phyloP scores from a whole-genome alignment of 192 early-diverging fungal species.

The Coemansia javaensis region DNA sequence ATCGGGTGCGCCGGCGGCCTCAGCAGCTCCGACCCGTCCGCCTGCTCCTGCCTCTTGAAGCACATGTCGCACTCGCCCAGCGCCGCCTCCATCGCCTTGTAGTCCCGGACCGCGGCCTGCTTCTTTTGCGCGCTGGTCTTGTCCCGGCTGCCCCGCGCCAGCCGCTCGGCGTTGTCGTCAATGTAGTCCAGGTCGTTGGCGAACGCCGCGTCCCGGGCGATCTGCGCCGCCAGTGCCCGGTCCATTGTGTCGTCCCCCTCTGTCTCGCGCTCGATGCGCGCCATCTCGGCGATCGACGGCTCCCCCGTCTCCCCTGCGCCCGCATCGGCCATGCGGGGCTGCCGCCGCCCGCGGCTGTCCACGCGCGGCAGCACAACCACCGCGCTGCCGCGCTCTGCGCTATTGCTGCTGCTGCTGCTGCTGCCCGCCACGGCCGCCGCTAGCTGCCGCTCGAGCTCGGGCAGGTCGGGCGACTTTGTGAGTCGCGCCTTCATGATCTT shows the following conservation, averaged over 20 bases:
- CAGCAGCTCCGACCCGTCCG: conserved; percentile 39
- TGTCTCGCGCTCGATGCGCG: conserved; percentile 20
- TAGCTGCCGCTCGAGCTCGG: conserved; percentile 67
- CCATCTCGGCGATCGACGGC: conserved; percentile 18
- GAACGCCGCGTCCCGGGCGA: conserved; percentile 44
- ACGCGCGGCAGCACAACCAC: conserved; percentile 32
- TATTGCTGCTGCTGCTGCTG: neutral
- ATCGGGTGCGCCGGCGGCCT: conserved; percentile 63
- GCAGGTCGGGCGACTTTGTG: conserved; percentile 57
- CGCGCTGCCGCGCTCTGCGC: conserved; percentile 1
- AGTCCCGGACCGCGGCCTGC: conserved; percentile 62
- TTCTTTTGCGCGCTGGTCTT: conserved; percentile 63
- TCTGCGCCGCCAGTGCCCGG: conserved; percentile 16
- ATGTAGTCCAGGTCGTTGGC: conserved; percentile 80
- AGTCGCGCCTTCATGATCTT: conserved; percentile 77
- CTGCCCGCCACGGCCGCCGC: conserved; percentile 53
- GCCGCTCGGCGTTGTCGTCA: conserved; percentile 80
- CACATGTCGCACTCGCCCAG: conserved; percentile 62
- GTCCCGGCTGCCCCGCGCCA: conserved; percentile 57
- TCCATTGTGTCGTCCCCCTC: conserved; percentile 18
- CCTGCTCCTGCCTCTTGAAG: conserved; percentile 53
- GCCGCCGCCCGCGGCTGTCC: conserved; percentile 35
- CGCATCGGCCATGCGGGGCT: conserved; percentile 8
- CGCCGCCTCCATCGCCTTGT: conserved; percentile 59
- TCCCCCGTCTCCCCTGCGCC: conserved; percentile 5